Evolutionary conservation across 257 asterid species (phyloP), one percentile per base, ranked within the genome.

Genomic region (Agastache rugosa): DNA sequence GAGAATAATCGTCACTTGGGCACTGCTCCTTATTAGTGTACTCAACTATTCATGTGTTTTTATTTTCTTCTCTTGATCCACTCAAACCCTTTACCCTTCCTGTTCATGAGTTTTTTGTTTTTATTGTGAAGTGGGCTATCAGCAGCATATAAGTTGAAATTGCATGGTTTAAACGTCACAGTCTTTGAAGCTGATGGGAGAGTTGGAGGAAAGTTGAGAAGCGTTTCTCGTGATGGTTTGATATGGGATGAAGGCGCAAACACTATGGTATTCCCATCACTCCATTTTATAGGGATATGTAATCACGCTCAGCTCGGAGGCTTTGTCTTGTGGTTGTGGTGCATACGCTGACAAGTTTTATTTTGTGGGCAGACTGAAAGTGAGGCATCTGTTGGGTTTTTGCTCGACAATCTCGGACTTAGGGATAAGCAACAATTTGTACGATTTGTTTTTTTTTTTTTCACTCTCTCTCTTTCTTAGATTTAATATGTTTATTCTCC

Each of bases 201-300:
- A 83, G 81, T 93, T 79, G 97, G 97, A 76, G 98, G 97, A 56
- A 93, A 87, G 89, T 79, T 93, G 55, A 87, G 86, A 85, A 87
- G 89, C 82, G 74, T 86, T 79, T 81, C 85, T 37, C 89, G 68
- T 34, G 82, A 90, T 84, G 97, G 96, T 73, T 53, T 93, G 65
- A 78, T 90, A 79, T 93, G 98, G 97, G 98, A 93, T 50, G 96
- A 93, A 80, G 98, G 98, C 31, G 98, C 98, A 16, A 93, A 93
- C 82, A 91, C 98, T 73, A 93, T 93, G 98, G 98, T 93, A 73
- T 54, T 64, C 39, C 71, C 71, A 22, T 44, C 42, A 22, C 15
- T 55, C 65, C 74, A 23, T 73, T 76, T 62, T 67, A 14, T 67
- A n/a, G 66, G 80, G 69, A 73, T 39, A 55, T 35, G n/a, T 20